Evolutionary conservation across 192 early-diverging fungal species (phyloP).

Genomic region (Pilaira anomala): DNA sequence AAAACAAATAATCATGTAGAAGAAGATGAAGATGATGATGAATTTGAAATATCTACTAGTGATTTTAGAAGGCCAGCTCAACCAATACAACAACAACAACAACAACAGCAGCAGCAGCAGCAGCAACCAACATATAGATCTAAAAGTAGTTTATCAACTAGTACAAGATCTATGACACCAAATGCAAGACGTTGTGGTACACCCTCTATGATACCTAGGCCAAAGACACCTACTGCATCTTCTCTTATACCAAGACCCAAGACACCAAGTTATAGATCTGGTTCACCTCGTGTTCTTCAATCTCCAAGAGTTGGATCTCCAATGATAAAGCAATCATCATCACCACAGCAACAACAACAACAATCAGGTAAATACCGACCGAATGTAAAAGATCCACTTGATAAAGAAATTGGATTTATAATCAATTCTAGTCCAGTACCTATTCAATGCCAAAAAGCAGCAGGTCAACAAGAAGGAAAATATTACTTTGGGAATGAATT

Average conservation of each 20-base stretch:
- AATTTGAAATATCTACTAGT: no score
- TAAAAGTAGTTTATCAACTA: not conserved
- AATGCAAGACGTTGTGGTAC: slow-evolving; percentile 14
- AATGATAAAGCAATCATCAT: slow-evolving; percentile 11
- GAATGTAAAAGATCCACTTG: slow-evolving; percentile 45
- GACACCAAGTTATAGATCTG: slow-evolving; percentile 2
- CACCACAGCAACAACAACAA: not conserved
- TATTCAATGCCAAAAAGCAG: slow-evolving; percentile 42
- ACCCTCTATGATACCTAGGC: slow-evolving; percentile 40
- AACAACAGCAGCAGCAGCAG: slow-evolving; percentile 5
- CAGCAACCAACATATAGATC: slow-evolving; percentile 25
- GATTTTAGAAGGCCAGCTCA: no score
- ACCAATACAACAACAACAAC: not conserved
- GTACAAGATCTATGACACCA: slow-evolving; percentile 4
- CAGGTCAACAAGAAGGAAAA: slow-evolving; percentile 31
- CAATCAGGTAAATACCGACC: slow-evolving; percentile 33
- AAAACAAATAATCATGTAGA: no score
- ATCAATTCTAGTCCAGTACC: slow-evolving; percentile 50
- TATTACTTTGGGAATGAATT: slow-evolving; percentile 50
- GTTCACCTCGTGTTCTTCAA: slow-evolving; percentile 24
- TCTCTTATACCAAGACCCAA: not conserved
- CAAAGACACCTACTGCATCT: slow-evolving; percentile 25
- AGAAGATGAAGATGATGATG: no score
- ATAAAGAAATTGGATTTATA: slow-evolving; percentile 50
- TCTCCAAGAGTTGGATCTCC: slow-evolving; percentile 34